These are phyloP conservation scores for Penicillium sp. DNA, from an alignment of 2,329 filamentous ascomycete species.

Conservation along the genomic window DNA sequence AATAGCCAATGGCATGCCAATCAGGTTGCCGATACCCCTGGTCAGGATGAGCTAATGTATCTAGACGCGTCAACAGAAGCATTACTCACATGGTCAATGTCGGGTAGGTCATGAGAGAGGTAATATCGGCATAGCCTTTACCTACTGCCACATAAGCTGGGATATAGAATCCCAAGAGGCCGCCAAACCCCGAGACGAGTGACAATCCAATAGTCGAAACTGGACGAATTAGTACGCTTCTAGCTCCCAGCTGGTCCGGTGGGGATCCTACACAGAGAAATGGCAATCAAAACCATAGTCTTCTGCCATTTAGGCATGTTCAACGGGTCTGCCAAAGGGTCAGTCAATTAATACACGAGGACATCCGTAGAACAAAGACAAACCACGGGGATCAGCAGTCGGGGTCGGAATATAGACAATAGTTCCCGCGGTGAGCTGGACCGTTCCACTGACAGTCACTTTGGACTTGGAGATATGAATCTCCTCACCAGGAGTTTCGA, in stretches of 20 bases:
- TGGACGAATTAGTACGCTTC: conserved; percentile 25
- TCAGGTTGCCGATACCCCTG: conserved; percentile 38
- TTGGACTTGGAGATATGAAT: not conserved
- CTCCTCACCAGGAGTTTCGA: not conserved
- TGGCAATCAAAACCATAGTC: conserved; percentile 29
- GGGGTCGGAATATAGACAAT: conserved; percentile 40
- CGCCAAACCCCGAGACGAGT: conserved; percentile 47
- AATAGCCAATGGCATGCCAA: conserved; percentile 41
- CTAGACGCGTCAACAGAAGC: not conserved
- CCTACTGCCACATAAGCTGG: conserved; percentile 41
- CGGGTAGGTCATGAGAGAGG: conserved; percentile 40
- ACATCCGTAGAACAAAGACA: not conserved
- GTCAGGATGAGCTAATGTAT: not conserved
- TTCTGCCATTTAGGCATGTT: conserved; percentile 34
- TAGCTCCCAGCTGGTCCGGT: no score
- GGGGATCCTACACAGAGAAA: conserved; percentile 26
- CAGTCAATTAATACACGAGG: not conserved
- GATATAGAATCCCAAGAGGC: conserved; percentile 46
- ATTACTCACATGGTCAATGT: conserved; percentile 30
- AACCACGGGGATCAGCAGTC: conserved; percentile 36
- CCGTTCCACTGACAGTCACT: conserved; percentile 27
- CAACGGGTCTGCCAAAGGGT: conserved; percentile 28
- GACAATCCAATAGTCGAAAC: conserved; percentile 45
- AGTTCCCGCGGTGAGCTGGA: conserved; percentile 34
- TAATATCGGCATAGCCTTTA: conserved; percentile 44